A percentile compares a stretch with the other conserved stretches of the same genome.
These are phyloP conservation scores for Fomitopsis pulvina DNA, from an alignment of 768 basidiomycete species.

Conservation along the genomic window DNA sequence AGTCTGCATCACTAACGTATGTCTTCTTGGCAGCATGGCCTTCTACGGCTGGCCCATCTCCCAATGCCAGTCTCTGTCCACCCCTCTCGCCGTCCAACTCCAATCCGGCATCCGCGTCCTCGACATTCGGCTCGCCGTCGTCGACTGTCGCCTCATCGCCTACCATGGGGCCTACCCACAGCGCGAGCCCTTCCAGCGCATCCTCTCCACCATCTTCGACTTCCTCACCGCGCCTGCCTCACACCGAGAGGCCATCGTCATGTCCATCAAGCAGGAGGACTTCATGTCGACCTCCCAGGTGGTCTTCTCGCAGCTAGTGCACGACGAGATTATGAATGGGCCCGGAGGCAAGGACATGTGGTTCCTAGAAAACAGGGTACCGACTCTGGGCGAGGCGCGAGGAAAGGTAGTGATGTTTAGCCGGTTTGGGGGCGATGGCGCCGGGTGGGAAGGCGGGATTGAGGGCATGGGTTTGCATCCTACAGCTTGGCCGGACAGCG, in stretches of 20 bases:
- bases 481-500: slow-evolving; percentile 77
- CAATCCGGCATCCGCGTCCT: slow-evolving; percentile 72
- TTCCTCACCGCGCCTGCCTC: slow-evolving; percentile 59
- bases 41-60: slow-evolving; percentile 83
- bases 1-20: slow-evolving; percentile 3
- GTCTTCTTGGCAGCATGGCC: slow-evolving; percentile 50
- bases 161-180: slow-evolving; percentile 80
- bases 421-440: slow-evolving; percentile 69
- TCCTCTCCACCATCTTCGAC: slow-evolving; percentile 51
- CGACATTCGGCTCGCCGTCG: slow-evolving; percentile 73
- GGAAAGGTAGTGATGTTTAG: slow-evolving; percentile 84
- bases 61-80: slow-evolving; percentile 70
- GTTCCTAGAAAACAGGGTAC: slow-evolving; percentile 79
- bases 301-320: slow-evolving; percentile 60
- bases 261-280: slow-evolving; percentile 90
- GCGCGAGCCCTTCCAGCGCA: slow-evolving; percentile 55
- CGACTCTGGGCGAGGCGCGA: slow-evolving; percentile 75
- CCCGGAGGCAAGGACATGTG: slow-evolving; percentile 58
- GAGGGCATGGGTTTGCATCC: slow-evolving; percentile 87
- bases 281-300: slow-evolving; percentile 36
- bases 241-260: slow-evolving; percentile 67
- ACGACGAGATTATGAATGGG: slow-evolving; percentile 51
- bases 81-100: slow-evolving; percentile 63
- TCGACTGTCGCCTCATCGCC: slow-evolving; percentile 56
- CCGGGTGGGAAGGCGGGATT: slow-evolving; percentile 60